phyloP scores from a whole-genome alignment of 495 filamentous ascomycete genomes.

The Neurospora terricola region DNA sequence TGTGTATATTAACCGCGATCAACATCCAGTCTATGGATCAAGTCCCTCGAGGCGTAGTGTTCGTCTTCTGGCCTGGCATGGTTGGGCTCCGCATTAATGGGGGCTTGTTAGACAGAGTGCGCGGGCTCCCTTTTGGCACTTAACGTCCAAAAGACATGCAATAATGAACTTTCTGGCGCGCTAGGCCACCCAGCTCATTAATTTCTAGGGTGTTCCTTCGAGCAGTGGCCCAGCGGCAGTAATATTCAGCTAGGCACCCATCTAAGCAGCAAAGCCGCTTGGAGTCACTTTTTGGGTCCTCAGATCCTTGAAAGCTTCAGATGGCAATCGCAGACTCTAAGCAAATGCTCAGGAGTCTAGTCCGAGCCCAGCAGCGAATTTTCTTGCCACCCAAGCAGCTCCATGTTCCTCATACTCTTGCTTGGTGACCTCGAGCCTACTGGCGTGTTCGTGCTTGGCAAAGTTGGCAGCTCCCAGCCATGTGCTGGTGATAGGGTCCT shows the following conservation, averaged over 20 bases:
- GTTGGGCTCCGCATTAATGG: background rate
- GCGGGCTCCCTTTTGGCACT: background rate
- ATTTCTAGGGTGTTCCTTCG: background rate
- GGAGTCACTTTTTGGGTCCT: background rate
- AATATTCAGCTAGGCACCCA: background rate
- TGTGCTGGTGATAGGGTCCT: slow-evolving; percentile 68
- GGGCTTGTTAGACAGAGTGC: background rate
- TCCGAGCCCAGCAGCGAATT: slow-evolving; percentile 44
- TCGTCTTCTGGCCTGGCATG: background rate
- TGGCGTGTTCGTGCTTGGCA: slow-evolving; percentile 55
- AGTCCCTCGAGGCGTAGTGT: background rate
- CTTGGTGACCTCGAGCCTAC: slow-evolving; percentile 61
- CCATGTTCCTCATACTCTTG: slow-evolving; percentile 88
- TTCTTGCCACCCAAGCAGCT: slow-evolving; percentile 62
- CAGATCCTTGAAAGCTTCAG: background rate
- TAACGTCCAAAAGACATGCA: background rate
- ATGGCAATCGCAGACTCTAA: background rate
- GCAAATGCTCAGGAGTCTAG: slow-evolving; percentile 10
- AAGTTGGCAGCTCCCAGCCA: slow-evolving; percentile 78
- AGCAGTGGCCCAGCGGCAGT: background rate
- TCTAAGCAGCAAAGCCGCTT: background rate
- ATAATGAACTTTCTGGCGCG: background rate
- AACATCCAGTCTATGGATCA: background rate
- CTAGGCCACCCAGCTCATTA: background rate
- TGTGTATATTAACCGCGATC: background rate